phyloP scores from a whole-genome alignment of 768 basidiomycete species.

The Boletus rex-veris region DNA sequence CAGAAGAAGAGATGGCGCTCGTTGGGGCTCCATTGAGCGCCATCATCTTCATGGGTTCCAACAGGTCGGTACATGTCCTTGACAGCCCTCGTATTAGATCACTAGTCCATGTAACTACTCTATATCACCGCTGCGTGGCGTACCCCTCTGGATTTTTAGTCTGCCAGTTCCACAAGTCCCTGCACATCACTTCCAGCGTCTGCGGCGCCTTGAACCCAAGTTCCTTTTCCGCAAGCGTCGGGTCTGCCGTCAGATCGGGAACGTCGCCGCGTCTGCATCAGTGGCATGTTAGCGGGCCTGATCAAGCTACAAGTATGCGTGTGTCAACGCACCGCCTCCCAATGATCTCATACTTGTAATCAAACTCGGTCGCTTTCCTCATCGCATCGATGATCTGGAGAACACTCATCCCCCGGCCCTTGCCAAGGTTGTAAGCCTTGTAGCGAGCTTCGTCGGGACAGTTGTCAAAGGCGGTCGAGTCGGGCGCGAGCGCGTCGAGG shows the following conservation, averaged over 20 bases:
- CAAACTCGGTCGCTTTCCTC: slow-evolving; percentile 83
- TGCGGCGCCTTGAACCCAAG: slow-evolving; percentile 85
- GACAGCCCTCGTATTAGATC: background rate
- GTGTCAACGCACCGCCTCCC: slow-evolving; percentile 70
- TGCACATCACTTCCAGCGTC: slow-evolving; percentile 88
- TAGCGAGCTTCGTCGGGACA: slow-evolving; percentile 54
- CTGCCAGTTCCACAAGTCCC: slow-evolving; percentile 99
- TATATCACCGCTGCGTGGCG: slow-evolving; percentile 24
- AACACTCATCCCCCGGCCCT: slow-evolving; percentile 88
- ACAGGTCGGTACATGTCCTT: no score
- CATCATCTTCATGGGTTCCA: no score
- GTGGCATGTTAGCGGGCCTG: background rate
- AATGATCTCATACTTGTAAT: slow-evolving; percentile 86
- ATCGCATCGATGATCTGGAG: slow-evolving; percentile 94
- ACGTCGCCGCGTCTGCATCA: slow-evolving; percentile 81
- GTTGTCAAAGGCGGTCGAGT: slow-evolving; percentile 56
- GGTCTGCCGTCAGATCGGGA: slow-evolving; percentile 94
- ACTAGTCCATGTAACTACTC: background rate
- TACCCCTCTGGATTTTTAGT: slow-evolving; percentile 86
- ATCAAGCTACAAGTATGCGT: background rate
- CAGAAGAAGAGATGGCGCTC: no score
- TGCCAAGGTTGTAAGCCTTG: slow-evolving; percentile 97
- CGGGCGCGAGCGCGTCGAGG: slow-evolving; percentile 70
- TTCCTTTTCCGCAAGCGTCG: slow-evolving; percentile 84
- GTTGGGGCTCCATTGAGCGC: no score